Percentiles rank a stretch among this genome's conserved stretches.
Evolutionary conservation across 495 filamentous ascomycete genomes (phyloP).

Genomic region (Penicillium chermesinum): DNA sequence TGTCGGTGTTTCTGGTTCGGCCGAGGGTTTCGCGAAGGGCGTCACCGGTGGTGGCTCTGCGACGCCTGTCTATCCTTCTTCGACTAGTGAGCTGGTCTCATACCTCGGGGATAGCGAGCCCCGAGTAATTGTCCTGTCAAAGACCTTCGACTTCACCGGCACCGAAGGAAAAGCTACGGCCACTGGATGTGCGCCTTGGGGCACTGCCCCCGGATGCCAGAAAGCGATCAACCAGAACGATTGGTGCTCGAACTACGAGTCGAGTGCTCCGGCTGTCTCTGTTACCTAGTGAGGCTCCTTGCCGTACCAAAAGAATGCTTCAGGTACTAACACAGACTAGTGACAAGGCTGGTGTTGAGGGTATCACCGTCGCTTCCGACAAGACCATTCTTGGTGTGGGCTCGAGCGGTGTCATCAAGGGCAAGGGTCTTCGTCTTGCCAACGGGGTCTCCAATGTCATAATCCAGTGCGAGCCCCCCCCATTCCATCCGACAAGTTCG

Average conservation of each 20-base stretch:
- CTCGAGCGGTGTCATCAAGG: constrained; percentile 35
- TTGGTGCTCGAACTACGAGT: constrained; percentile 43
- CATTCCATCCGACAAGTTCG: not conserved
- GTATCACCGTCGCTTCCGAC: constrained; percentile 42
- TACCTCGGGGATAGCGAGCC: constrained; percentile 34
- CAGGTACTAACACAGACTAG: constrained; percentile 6
- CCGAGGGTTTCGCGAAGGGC: constrained; percentile 39
- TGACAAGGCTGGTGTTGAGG: constrained; percentile 39
- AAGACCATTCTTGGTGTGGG: constrained; percentile 42
- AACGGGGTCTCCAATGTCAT: constrained; percentile 43
- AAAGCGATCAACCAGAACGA: constrained; percentile 49
- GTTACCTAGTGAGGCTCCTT: constrained; percentile 34
- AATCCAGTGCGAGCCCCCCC: constrained; percentile 30
- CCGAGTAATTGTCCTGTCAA: constrained; percentile 36
- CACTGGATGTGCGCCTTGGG: constrained; percentile 46
- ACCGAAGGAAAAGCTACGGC: constrained; percentile 38
- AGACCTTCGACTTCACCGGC: constrained; percentile 42
- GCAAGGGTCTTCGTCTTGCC: constrained; percentile 42
- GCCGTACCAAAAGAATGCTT: not conserved
- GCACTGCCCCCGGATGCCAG: constrained; percentile 40
- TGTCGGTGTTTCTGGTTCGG: constrained; percentile 31
- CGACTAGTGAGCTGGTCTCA: constrained; percentile 39
- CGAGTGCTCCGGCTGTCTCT: constrained; percentile 25
- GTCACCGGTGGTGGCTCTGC: constrained; percentile 38
- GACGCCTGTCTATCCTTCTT: constrained; percentile 33